Evolutionary conservation across 1,284 basidiomycete species (phyloP).

Genomic region (Ceratobasidium theobromae): DNA sequence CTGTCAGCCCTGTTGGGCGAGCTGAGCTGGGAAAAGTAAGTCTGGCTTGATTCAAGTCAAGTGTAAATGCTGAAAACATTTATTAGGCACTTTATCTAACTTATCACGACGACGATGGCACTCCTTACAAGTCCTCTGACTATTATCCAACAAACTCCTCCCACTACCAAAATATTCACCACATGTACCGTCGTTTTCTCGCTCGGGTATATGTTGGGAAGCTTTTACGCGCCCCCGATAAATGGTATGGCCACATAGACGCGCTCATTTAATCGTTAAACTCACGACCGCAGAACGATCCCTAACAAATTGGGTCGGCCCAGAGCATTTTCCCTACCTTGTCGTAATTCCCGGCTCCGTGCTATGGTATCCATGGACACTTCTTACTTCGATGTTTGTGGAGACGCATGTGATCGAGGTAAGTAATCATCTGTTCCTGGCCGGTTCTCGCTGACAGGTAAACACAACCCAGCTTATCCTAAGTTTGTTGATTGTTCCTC

Average conservation of each 20-base stretch:
- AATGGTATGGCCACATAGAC: conserved; percentile 37
- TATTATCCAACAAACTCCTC: conserved; percentile 68
- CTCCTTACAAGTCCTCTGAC: conserved; percentile 69
- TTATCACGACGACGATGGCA: conserved; percentile 60
- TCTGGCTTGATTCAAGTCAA: neutral
- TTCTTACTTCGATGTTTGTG: conserved; percentile 83
- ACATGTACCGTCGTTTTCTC: conserved; percentile 65
- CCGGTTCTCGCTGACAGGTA: conserved; percentile 34
- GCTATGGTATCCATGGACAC: conserved; percentile 90
- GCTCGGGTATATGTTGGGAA: conserved; percentile 51
- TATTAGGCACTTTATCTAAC: neutral
- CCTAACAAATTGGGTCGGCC: conserved; percentile 21
- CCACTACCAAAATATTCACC: conserved; percentile 78
- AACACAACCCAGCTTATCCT: conserved; percentile 64
- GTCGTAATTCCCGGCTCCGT: conserved; percentile 82
- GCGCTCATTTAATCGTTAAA: conserved; percentile 42
- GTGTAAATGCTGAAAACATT: neutral
- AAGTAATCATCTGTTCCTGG: conserved; percentile 41
- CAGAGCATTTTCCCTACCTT: conserved; percentile 65
- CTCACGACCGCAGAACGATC: conserved; percentile 1
- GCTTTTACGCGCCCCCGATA: conserved; percentile 21
- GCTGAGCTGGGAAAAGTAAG: neutral
- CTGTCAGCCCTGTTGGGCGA: neutral
- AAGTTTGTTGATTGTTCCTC: conserved; percentile 75
- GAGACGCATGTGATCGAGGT: conserved; percentile 86